Evolutionary conservation across 2,329 filamentous ascomycete genomes (phyloP), one percentile per base, ranked within the genome.

Genomic region (Penicillium brasilianum): DNA sequence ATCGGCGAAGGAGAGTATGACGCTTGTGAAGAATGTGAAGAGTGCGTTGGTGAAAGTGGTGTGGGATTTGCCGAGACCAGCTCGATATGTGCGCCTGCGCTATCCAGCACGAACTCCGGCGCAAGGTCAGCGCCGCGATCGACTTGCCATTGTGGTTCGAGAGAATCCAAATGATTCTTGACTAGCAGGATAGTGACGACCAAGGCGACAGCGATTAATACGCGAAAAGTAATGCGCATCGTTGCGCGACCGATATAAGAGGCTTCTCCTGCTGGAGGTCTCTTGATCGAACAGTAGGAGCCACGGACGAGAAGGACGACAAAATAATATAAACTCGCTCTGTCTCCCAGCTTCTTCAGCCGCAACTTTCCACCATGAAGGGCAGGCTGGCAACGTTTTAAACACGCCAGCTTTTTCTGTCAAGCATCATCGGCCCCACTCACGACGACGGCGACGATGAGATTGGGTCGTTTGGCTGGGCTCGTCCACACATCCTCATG

Each of bases 181-280:
- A 68, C 55, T 55, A 68, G 60, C 13, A 72, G 53, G 20, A 72
- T 9, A 2, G 60, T 59, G 49, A 61, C 25, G 22, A 72, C 50
- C 43, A 73, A 52, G 28, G 37, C 52, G 36, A 64, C 30, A 46
- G 63, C 54, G 49, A 69, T 55, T 14, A 46, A 57, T 11, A 61
- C 60, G 41, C 67, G 67, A 51, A 62, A 55, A 37, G 62, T 52
- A 22, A 57, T 55, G 44, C 58, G 59, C 67, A 69, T 69, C 39
- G 44, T 62, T 58, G 28, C 48, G 48, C n/a, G 30, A 34, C 28
- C 30, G 25, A 22, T 18, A 20, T 14, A 16, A 14, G n/a, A n/a
- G 44, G 25, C 22, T 48, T 48, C 44, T 48, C 44, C 44, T n/a
- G 14, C 14, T n/a, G 44, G 44, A 30, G 44, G 4, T 43, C 18